Conservation (phyloP, 1,284 basidiomycete species). For the Pseudozyma hubeiensis region DNA sequence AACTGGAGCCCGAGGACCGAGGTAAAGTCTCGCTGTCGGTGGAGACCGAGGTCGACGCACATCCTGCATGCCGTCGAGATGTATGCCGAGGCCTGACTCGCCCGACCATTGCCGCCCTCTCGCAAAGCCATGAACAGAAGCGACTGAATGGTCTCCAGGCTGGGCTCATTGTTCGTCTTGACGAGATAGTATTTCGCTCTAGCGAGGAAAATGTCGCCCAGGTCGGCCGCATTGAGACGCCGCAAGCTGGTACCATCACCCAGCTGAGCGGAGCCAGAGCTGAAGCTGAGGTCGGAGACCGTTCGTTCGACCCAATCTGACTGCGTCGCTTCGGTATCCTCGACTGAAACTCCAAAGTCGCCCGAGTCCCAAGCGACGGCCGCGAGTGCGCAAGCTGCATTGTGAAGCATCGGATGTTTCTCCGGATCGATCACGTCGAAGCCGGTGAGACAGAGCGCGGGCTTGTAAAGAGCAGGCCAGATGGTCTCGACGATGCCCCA, state of each 20-base stretch:
- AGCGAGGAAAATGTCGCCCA: constrained; percentile 53
- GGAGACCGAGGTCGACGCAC: constrained; percentile 57
- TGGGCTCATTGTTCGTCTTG: constrained; percentile 53
- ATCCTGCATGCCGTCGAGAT: constrained; percentile 51
- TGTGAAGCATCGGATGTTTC: constrained; percentile 54
- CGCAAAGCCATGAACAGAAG: constrained; percentile 56
- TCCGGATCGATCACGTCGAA: constrained; percentile 45
- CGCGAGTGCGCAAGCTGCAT: constrained; percentile 48
- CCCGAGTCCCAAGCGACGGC: constrained; percentile 50
- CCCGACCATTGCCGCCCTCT: constrained; percentile 53
- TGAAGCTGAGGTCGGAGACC: constrained; percentile 38
- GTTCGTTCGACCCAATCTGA: constrained; percentile 47
- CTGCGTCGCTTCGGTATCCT: constrained; percentile 40
- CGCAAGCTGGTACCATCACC: constrained; percentile 24
- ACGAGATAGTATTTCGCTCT: constrained; percentile 55
- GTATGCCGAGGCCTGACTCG: constrained; percentile 50
- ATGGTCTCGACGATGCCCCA: constrained; percentile 48
- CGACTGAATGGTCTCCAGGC: constrained; percentile 53
- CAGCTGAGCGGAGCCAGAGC: constrained; percentile 19
- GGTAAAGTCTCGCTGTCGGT: constrained; percentile 44
- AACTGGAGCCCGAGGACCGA: constrained; percentile 42
- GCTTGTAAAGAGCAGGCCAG: constrained; percentile 55
- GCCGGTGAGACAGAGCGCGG: constrained; percentile 28
- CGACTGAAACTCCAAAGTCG: constrained; percentile 34
- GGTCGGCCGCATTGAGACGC: constrained; percentile 28